Percentiles rank a stretch among this genome's conserved stretches.
Conservation (phyloP, 257 asterid genomes). For the Solanum tarijense region DNA sequence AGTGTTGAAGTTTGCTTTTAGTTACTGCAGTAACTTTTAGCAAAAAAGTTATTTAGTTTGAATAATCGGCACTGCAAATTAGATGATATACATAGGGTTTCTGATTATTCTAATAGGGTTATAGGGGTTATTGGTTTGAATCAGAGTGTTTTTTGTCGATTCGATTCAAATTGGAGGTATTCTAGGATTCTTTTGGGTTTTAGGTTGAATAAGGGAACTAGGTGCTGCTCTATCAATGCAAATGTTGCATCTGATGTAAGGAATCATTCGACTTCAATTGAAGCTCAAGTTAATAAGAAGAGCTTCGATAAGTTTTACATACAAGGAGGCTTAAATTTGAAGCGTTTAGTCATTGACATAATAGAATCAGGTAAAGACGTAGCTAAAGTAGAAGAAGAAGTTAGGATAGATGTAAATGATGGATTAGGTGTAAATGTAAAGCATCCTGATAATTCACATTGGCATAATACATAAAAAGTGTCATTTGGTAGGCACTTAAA, state of each 20-base stretch:
- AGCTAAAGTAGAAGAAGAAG: background rate
- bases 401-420: constrained; percentile 6
- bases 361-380: constrained; percentile 11
- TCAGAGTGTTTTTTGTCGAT: constrained; percentile 33
- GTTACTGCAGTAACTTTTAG: too few species aligned
- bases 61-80: constrained; percentile 17
- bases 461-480: too few species aligned
- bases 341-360: constrained; percentile 42
- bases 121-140: constrained; percentile 25
- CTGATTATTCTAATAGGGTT: constrained; percentile 8
- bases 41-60: too few species aligned
- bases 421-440: constrained; percentile 14
- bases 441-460: background rate
- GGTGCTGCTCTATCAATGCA: constrained; percentile 19
- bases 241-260: constrained; percentile 56
- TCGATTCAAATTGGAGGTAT: constrained; percentile 44
- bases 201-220: constrained; percentile 8
- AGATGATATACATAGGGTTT: constrained; percentile 3
- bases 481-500: too few species aligned
- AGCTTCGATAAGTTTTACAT: constrained; percentile 50
- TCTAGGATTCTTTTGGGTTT: constrained; percentile 25
- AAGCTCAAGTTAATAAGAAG: constrained; percentile 33
- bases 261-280: constrained; percentile 48
- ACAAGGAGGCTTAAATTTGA: constrained; percentile 47
- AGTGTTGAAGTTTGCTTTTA: too few species aligned